Base-by-base conservation (phyloP, 768 basidiomycete species). In the Amanita inopinata region DNA sequence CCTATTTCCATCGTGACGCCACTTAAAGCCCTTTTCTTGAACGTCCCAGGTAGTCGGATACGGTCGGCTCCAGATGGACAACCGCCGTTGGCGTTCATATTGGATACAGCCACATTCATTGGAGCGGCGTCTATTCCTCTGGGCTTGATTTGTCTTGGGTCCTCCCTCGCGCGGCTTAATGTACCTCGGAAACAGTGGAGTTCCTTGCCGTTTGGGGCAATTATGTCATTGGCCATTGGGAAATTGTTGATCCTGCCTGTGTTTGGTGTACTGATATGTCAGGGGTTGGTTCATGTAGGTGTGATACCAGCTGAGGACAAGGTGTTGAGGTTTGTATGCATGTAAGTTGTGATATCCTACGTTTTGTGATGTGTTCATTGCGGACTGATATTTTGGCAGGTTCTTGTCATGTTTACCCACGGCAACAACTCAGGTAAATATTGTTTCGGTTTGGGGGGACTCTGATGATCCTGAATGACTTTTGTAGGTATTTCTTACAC, bases 251-350 rank as follows among this genome's bases (percentile, higher is more conserved):
- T 83, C 9, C 65, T 71, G 56, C 81, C 83, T 0, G 48, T 84
- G 0, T 32, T 85, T 2, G 83, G 82, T 0, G 72, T 82, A 9
- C 52, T 74, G 8, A 68, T 86, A 1, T 73, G 66, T 8, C 57
- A 72, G 42, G 70, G 65, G 3, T 56, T 84, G n/a, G 69, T 69
- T 11, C 56, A 52, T 2, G 56, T 48, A 0, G 73, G 72, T 1
- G 32, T 83, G 5, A 70, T 83, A 14, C 50, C 66, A 3, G 51
- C 51, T 41, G 63, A 74, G 0, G 71, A 83, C 49, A 73, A 73
- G 25, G 76, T 83, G 0, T 53, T 84, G 14, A 66, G 69, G 47
- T 80, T 83, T 41, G 73, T 83, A 11, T 78, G 77, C 72, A 76
- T 83, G 80, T 81, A 43, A 54, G 80, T 62, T n/a, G n/a, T n/a